Conservation (phyloP, 176 grass and related monocot species). For the Carex littledalei region DNA sequence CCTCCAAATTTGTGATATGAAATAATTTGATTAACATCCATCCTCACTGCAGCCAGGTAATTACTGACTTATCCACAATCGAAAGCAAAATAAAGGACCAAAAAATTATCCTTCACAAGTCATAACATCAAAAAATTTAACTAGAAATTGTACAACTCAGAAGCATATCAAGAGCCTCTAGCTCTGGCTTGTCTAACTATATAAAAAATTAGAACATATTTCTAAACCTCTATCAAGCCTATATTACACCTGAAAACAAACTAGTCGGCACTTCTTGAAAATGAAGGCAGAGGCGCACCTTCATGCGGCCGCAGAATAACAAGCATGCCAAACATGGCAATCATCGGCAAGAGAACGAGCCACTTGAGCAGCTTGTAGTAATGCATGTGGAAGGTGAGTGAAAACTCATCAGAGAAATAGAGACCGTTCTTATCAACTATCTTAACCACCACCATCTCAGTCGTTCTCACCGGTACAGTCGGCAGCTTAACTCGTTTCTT, state of each 20-base stretch:
- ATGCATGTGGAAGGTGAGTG: constrained; percentile 91
- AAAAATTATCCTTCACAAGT: neutral
- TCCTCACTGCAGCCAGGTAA: neutral
- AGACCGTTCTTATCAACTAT: constrained; percentile 92
- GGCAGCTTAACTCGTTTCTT: constrained; percentile 78
- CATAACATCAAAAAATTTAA: constrained; percentile 13
- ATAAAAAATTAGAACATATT: neutral
- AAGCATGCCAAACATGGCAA: constrained; percentile 81
- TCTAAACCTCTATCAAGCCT: neutral
- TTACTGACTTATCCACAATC: neutral
- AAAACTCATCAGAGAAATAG: constrained; percentile 90
- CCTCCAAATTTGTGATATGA: neutral
- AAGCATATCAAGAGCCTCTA: constrained; percentile 2
- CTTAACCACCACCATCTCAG: constrained; percentile 72
- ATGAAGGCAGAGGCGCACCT: constrained; percentile 80
- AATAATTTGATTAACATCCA: neutral
- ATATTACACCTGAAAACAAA: constrained; percentile 4
- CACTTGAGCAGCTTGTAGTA: constrained; percentile 97
- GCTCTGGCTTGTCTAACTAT: constrained; percentile 6
- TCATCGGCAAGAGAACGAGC: constrained; percentile 88
- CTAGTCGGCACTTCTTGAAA: constrained; percentile 79
- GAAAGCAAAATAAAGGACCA: neutral
- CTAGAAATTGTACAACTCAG: neutral
- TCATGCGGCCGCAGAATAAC: constrained; percentile 84
- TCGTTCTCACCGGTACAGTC: constrained; percentile 92